Evolutionary conservation across 192 early-diverging fungal species (phyloP).

Genomic region (Irineochytrium annulatum): DNA sequence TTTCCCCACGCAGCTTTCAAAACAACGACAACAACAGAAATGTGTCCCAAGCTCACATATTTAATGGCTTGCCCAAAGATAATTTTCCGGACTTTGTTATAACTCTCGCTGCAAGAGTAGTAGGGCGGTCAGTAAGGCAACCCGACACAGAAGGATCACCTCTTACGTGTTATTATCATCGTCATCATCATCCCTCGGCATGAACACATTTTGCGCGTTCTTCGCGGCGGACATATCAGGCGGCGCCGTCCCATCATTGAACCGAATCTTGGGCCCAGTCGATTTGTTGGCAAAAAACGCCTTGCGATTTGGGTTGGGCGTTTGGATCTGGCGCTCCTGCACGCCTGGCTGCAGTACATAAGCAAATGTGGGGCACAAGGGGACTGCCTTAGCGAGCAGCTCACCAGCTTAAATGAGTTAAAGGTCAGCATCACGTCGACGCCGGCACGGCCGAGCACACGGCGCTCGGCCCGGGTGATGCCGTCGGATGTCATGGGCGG

Average conservation of each 20-base stretch:
- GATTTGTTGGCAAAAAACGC: neutral
- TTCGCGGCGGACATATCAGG: too few species aligned
- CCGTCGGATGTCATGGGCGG: too few species aligned
- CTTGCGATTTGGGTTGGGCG: neutral
- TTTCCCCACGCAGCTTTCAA: neutral
- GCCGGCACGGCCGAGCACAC: conserved; percentile 20
- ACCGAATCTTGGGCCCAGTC: too few species aligned
- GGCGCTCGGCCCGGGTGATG: conserved; percentile 24
- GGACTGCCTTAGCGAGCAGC: neutral
- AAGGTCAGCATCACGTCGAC: conserved; percentile 27
- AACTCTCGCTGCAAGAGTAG: conserved; percentile 19
- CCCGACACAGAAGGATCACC: neutral
- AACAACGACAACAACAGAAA: neutral
- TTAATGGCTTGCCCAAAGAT: conserved; percentile 35
- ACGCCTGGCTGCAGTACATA: neutral
- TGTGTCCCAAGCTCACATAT: conserved; percentile 14
- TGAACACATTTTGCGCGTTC: too few species aligned
- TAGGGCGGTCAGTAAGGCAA: neutral
- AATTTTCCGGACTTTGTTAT: conserved; percentile 37
- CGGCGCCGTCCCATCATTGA: too few species aligned
- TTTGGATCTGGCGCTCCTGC: neutral
- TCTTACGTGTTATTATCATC: conserved; percentile 26
- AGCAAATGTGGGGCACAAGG: neutral
- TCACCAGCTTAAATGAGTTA: conserved; percentile 21
- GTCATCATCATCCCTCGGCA: conserved; percentile 7